Base-by-base conservation (phyloP, 2,329 filamentous ascomycete genomes). In the Trematosphaeria pertusa region DNA sequence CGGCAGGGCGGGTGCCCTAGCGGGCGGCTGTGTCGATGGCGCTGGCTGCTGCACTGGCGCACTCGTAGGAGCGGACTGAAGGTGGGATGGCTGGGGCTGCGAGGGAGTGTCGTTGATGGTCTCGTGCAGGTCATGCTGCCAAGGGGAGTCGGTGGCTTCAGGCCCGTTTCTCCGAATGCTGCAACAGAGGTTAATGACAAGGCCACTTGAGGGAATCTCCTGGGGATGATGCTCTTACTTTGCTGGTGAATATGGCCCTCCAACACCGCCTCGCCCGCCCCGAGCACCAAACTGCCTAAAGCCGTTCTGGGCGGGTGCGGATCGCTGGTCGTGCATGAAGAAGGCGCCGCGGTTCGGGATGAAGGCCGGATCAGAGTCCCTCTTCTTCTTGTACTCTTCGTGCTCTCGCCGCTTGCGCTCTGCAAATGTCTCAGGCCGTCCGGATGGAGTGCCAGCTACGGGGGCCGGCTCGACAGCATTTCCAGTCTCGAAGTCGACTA, bases 101-200 rank as follows among this genome's bases (percentile, higher is more conserved):
- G 64, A 54, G 15, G 59, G 61, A 17, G 73, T 67, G 41, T 74
- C 71, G 53, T 74, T 74, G 53, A 82, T 71, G 3, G 78, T 81
- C 56, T 96, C 90, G 73, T 97, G 94, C 75, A 97, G 90, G 71
- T 99, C 94, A 71, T 99, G 94, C 56, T 90, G 85, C 94, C 94
- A 97, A 34, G 84, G 87, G 15, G 84, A 85, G 69, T 85, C 89
- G 18, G 85, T 87, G 12, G 86, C 74, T 61, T 80, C 78, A 11
- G 72, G 54, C 43, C 74, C 72, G 34, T 72, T 71, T 9, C 59
- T 64, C 43, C 71, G 64, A 50, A 73, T 65, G 54, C 78, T 80
- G 51, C 6, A 21, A 35, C n/a, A 15, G 9, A 26, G 50, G 64
- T 71, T 59, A 75, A 17, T 3, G 10, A 3, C 7, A 33, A 26